phyloP scores from a whole-genome alignment of 2,329 filamentous ascomycete genomes.

The Fonsecaea pedrosoi region DNA sequence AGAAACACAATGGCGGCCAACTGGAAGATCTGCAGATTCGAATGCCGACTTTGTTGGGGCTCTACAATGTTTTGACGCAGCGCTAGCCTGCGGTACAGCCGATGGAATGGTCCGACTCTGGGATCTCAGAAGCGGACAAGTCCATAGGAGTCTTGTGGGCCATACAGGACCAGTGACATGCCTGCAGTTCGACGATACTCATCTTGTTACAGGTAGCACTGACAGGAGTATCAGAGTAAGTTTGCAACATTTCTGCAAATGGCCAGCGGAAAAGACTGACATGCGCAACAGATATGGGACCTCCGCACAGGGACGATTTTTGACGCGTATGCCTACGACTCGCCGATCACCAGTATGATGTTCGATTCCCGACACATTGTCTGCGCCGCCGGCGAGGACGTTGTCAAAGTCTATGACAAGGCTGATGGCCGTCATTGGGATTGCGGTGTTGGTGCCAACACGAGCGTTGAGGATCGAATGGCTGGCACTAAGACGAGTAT shows the following conservation, averaged over 20 bases:
- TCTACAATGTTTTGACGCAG: slow-evolving; percentile 93
- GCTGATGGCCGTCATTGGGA: slow-evolving; percentile 95
- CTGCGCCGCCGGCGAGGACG: slow-evolving; percentile 85
- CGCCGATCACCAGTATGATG: slow-evolving; percentile 93
- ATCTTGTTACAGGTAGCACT: slow-evolving; percentile 88
- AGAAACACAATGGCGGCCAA: slow-evolving; percentile 72
- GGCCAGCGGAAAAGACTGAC: slow-evolving; percentile 38
- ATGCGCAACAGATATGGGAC: slow-evolving; percentile 87
- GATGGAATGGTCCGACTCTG: slow-evolving; percentile 97
- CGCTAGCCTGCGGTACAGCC: slow-evolving; percentile 92
- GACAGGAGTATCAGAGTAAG: slow-evolving; percentile 94
- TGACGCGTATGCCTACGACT: slow-evolving; percentile 94
- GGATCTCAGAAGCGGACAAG: slow-evolving; percentile 95
- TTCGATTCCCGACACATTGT: slow-evolving; percentile 92
- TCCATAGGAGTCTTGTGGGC: slow-evolving; percentile 93
- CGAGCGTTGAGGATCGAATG: slow-evolving; percentile 61
- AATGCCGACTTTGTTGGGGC: slow-evolving; percentile 92
- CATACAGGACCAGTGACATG: slow-evolving; percentile 95
- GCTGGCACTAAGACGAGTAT: slow-evolving; percentile 69
- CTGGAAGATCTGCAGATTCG: slow-evolving; percentile 66
- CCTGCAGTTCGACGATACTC: slow-evolving; percentile 93
- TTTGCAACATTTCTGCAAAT: slow-evolving; percentile 32
- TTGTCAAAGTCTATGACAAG: slow-evolving; percentile 98
- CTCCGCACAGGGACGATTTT: slow-evolving; percentile 93
- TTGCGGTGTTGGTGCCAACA: slow-evolving; percentile 79